A percentile compares a stretch with the other conserved stretches of the same genome.
Evolutionary conservation across 1,284 basidiomycete species (phyloP).

Genomic region (Amylostereum areolatum): DNA sequence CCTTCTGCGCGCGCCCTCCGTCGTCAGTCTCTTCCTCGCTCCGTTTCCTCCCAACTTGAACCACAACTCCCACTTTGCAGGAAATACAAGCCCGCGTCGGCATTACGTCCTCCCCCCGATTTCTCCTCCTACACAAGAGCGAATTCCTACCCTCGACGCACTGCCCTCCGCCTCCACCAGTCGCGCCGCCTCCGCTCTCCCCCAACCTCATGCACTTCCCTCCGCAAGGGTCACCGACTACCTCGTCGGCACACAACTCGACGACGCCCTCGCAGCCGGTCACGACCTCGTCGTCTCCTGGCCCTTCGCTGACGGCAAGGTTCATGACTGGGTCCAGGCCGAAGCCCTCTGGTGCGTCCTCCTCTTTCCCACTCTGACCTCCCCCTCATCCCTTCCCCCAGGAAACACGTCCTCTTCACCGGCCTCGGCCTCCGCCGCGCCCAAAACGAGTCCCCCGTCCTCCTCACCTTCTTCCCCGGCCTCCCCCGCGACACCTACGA

Average conservation of each 20-base stretch:
- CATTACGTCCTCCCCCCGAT: constrained; percentile 26
- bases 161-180: constrained; percentile 39
- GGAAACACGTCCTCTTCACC: constrained; percentile 82
- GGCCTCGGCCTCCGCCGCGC: constrained; percentile 73
- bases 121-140: constrained; percentile 9
- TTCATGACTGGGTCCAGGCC: constrained; percentile 85
- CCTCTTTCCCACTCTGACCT: not conserved
- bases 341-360: constrained; percentile 81
- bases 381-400: constrained; percentile 26
- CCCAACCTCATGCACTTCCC: constrained; percentile 26
- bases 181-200: constrained; percentile 35
- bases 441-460: constrained; percentile 83
- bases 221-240: constrained; percentile 69
- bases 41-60: not conserved
- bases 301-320: constrained; percentile 77
- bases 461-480: constrained; percentile 69
- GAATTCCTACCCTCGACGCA: constrained; percentile 19
- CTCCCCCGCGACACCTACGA: constrained; percentile 74
- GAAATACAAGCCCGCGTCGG: constrained; percentile 75
- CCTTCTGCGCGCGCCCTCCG: constrained; percentile 65
- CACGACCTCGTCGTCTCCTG: constrained; percentile 74
- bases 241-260: constrained; percentile 77
- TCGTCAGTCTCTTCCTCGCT: constrained; percentile 44
- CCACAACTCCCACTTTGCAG: constrained; percentile 28
- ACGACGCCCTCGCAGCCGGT: constrained; percentile 69